Conservation (phyloP, 1,139 yeast genomes). For the Magnusiomyces magnusii region DNA sequence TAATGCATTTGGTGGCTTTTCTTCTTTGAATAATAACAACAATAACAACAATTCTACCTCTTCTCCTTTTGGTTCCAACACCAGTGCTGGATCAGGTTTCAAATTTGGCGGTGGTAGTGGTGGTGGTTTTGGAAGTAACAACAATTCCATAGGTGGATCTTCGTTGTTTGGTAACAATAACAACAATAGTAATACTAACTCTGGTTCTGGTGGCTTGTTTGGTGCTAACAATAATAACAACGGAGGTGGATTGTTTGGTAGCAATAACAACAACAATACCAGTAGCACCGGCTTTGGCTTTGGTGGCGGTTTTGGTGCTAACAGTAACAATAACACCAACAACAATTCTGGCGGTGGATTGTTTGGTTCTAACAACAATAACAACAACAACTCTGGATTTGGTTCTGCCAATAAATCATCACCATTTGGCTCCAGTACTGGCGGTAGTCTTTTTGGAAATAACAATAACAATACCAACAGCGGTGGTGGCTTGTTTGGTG, state of each 20-base stretch:
- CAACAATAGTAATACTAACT: slow-evolving; percentile 8
- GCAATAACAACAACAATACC: background rate
- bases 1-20: slow-evolving; percentile 13
- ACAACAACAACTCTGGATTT: slow-evolving; percentile 24
- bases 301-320: slow-evolving; percentile 8
- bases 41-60: background rate
- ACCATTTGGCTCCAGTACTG: slow-evolving; percentile 23
- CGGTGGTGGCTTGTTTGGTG: slow-evolving; percentile 22
- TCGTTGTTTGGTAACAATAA: slow-evolving; percentile 1
- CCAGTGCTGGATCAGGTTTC: slow-evolving; percentile 14
- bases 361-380: slow-evolving; percentile 18
- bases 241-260: slow-evolving; percentile 6
- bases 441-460: slow-evolving; percentile 26
- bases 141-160: slow-evolving; percentile 1
- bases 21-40: slow-evolving; percentile 13
- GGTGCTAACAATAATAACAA: slow-evolving; percentile 20
- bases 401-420: slow-evolving; percentile 25
- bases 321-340: slow-evolving; percentile 10
- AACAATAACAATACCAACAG: slow-evolving; percentile 25
- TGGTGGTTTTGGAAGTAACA: slow-evolving; percentile 15
- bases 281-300: slow-evolving; percentile 3
- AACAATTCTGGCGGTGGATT: slow-evolving; percentile 20
- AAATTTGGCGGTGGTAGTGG: slow-evolving; percentile 2
- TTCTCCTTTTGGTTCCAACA: slow-evolving; percentile 20
- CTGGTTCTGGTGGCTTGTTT: slow-evolving; percentile 7